phyloP scores from a whole-genome alignment of 23 red algal genomes.

The Gracilaria caudata region DNA sequence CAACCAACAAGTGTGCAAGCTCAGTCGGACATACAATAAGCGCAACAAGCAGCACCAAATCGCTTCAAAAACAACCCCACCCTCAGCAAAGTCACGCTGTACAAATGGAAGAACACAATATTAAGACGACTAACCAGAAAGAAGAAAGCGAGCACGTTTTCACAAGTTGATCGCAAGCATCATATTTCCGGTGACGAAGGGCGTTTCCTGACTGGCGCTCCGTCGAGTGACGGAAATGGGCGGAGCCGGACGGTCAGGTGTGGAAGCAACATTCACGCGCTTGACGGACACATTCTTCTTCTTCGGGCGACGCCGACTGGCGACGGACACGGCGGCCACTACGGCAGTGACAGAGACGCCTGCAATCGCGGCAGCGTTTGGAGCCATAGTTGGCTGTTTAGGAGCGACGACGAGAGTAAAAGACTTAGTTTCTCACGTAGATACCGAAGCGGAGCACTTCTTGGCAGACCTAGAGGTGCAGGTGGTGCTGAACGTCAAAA shows the following conservation, averaged over 20 bases:
- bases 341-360: background rate
- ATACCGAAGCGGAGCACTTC: too few relatives aligned
- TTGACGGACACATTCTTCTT: slow-evolving; percentile 3
- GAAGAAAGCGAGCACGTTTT: background rate
- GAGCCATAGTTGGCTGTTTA: background rate
- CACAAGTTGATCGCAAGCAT: slow-evolving; percentile 2
- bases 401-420: background rate
- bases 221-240: background rate
- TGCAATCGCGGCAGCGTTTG: slow-evolving; percentile 4
- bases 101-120: background rate
- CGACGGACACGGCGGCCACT: slow-evolving; percentile 1
- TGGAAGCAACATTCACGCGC: background rate
- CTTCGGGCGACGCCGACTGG: background rate
- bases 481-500: too few relatives aligned
- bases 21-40: background rate
- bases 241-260: background rate
- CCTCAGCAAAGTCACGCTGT: background rate
- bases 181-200: slow-evolving; percentile 6
- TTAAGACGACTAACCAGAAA: background rate
- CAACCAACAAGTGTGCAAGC: background rate
- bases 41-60: background rate
- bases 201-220: slow-evolving; percentile 13
- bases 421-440: too few relatives aligned
- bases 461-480: too few relatives aligned
- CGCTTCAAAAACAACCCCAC: background rate